Evolutionary conservation across 352 stramenopile genomes (phyloP).

Genomic region (Phytophthora podocarpi): DNA sequence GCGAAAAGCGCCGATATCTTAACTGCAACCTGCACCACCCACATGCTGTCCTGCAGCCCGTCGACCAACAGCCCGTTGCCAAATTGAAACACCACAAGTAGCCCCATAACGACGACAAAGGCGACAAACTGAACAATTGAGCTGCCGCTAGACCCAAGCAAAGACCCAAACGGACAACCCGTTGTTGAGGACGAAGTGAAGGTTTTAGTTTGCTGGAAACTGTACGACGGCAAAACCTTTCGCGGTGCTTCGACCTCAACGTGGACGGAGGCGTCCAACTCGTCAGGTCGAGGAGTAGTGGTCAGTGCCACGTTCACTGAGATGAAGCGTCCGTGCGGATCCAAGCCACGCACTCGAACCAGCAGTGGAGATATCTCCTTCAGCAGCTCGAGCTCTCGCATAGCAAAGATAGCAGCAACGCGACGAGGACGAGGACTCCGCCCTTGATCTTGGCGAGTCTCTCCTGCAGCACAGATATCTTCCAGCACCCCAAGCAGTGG

Average conservation of each 20-base stretch:
- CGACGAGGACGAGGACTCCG: slow-evolving; percentile 14
- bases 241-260: background rate
- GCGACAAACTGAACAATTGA: slow-evolving; percentile 14
- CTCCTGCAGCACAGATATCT: slow-evolving; percentile 30
- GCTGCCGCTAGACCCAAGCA: background rate
- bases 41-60: slow-evolving; percentile 13
- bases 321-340: slow-evolving; percentile 28
- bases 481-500: slow-evolving; percentile 52
- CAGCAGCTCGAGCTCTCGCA: slow-evolving; percentile 45
- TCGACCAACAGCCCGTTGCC: slow-evolving; percentile 14
- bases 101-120: slow-evolving; percentile 17
- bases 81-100: slow-evolving; percentile 13
- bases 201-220: background rate
- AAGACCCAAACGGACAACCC: slow-evolving; percentile 7
- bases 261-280: slow-evolving; percentile 18
- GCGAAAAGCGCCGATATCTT: slow-evolving; percentile 14
- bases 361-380: slow-evolving; percentile 46
- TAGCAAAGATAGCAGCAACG: slow-evolving; percentile 44
- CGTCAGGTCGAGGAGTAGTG: slow-evolving; percentile 7
- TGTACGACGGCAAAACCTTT: background rate
- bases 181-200: background rate
- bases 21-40: slow-evolving; percentile 14
- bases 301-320: slow-evolving; percentile 35
- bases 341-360: slow-evolving; percentile 24
- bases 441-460: slow-evolving; percentile 14